Conservation (phyloP, 495 filamentous ascomycete species). For the Penicillium robsamsonii region DNA sequence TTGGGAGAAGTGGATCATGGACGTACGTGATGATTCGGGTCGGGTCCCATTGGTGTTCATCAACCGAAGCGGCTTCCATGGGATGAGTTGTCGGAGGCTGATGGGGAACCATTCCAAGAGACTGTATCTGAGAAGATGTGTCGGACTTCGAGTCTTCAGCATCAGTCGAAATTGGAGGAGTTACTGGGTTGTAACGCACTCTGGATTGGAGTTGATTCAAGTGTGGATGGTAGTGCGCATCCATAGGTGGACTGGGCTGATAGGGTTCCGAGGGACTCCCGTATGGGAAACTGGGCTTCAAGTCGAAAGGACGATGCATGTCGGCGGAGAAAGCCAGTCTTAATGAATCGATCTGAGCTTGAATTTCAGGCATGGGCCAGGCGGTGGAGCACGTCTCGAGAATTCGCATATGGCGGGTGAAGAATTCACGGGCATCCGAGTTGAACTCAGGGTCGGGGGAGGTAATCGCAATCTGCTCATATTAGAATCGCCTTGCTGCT, state of each 20-base stretch:
- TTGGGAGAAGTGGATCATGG: background rate
- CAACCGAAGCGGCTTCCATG: constrained; percentile 58
- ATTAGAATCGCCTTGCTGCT: constrained; percentile 16
- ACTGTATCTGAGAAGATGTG: constrained; percentile 69
- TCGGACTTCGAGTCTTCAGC: constrained; percentile 76
- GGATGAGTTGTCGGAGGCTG: constrained; percentile 44
- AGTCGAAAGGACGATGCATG: constrained; percentile 76
- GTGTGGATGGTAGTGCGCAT: constrained; percentile 44
- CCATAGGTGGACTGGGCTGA: constrained; percentile 61
- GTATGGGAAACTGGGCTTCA: constrained; percentile 86
- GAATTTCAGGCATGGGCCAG: constrained; percentile 92
- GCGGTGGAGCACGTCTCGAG: constrained; percentile 79
- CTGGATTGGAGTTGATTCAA: constrained; percentile 52
- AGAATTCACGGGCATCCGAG: constrained; percentile 81
- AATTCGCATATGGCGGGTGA: constrained; percentile 93
- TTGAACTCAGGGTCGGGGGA: constrained; percentile 90
- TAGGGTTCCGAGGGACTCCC: constrained; percentile 69
- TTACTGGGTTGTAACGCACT: constrained; percentile 74
- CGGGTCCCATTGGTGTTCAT: constrained; percentile 83
- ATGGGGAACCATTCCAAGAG: constrained; percentile 69
- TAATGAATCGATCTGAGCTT: constrained; percentile 85
- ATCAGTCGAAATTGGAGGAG: constrained; percentile 76
- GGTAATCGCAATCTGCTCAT: constrained; percentile 80
- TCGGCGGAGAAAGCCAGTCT: constrained; percentile 93
- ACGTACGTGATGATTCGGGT: constrained; percentile 90